Evolutionary conservation across 2,329 filamentous ascomycete species (phyloP).

Genomic region (Diaporthe ampelina): DNA sequence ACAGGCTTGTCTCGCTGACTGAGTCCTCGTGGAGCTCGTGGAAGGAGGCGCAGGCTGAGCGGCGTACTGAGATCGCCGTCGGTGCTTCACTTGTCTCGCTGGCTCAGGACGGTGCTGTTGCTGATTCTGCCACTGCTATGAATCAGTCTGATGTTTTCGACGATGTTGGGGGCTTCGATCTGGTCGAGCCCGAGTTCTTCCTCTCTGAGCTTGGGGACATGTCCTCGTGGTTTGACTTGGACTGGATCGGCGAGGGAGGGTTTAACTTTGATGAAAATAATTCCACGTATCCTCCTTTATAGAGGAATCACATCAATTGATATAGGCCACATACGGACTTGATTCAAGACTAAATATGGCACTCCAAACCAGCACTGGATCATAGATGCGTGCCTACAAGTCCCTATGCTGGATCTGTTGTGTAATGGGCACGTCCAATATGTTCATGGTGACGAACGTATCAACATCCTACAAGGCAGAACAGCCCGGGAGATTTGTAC

Average conservation of each 20-base stretch:
- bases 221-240: constrained; percentile 47
- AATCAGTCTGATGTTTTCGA: background rate
- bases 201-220: constrained; percentile 47
- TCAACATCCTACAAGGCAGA: background rate
- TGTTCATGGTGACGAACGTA: no score
- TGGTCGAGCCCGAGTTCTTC: constrained; percentile 38
- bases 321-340: background rate
- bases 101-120: constrained; percentile 15
- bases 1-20: constrained; percentile 42
- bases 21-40: constrained; percentile 31
- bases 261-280: background rate
- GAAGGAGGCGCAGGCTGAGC: constrained; percentile 28
- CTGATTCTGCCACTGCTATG: background rate
- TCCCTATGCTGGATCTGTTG: background rate
- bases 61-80: constrained; percentile 24
- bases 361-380: background rate
- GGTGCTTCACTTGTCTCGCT: constrained; percentile 11
- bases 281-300: background rate
- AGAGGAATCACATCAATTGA: background rate
- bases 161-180: background rate
- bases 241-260: constrained; percentile 43
- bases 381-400: background rate
- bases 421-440: no score
- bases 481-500: no score
- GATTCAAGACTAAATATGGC: background rate